Conservation (phyloP, 495 filamentous ascomycete genomes). For the Schizothecium vesticola region DNA sequence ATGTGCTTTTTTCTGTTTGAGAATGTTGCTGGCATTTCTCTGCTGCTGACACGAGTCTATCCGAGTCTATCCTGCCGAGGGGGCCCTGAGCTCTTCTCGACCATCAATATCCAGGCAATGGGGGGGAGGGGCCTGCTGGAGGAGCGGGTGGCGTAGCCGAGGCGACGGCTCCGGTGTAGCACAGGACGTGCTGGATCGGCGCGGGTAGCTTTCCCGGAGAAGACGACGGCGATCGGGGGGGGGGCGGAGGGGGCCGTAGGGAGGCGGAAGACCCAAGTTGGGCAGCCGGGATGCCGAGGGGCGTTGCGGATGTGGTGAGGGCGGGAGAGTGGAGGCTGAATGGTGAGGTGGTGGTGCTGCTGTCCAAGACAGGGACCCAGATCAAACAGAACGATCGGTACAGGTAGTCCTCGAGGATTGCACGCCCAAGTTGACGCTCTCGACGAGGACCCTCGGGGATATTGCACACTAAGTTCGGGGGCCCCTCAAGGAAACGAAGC, state of each 20-base stretch:
- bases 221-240: background rate
- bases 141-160: constrained; percentile 4
- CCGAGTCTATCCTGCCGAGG: background rate
- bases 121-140: background rate
- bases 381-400: constrained; percentile 27
- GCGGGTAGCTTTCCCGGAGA: constrained; percentile 2
- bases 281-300: background rate
- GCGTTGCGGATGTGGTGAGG: background rate
- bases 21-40: background rate
- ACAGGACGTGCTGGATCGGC: constrained; percentile 7
- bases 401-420: constrained; percentile 27
- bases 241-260: constrained; percentile 1
- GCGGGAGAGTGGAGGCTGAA: background rate
- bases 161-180: constrained; percentile 18
- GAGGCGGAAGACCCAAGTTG: background rate
- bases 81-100: constrained; percentile 1
- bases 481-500: constrained; percentile 38
- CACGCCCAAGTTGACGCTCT: background rate
- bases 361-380: constrained; percentile 14
- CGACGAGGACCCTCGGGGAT: background rate
- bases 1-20: background rate
- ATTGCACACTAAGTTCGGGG: constrained; percentile 21
- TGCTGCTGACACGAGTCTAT: background rate
- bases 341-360: constrained; percentile 1
- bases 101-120: background rate